Percentiles rank a stretch among this genome's conserved stretches.
phyloP scores from a whole-genome alignment of 306 rosid species.

The Dalbergia oliveri region DNA sequence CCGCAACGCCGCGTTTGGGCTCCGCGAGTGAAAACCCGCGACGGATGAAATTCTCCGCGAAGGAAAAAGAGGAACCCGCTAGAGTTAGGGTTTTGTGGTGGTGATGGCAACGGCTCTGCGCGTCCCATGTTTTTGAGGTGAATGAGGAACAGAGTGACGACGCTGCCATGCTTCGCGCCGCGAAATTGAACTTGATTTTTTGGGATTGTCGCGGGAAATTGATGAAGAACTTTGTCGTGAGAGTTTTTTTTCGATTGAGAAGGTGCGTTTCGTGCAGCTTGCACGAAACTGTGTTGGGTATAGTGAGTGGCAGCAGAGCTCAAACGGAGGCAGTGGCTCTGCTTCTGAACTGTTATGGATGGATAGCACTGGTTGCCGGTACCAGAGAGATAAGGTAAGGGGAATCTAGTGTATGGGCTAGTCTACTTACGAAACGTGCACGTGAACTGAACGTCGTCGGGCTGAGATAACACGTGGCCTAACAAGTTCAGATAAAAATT shows the following conservation, averaged over 20 bases:
- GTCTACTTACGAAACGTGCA: background rate
- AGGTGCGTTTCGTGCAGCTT: slow-evolving; percentile 30
- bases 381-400: slow-evolving; percentile 31
- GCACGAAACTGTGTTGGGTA: background rate
- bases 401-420: background rate
- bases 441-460: background rate
- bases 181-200: slow-evolving; percentile 7
- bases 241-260: background rate
- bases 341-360: background rate
- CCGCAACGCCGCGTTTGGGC: slow-evolving; percentile 46
- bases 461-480: background rate
- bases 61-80: slow-evolving; percentile 52
- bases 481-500: too few species aligned
- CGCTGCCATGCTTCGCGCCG: slow-evolving; percentile 56
- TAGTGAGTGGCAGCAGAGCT: background rate
- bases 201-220: background rate
- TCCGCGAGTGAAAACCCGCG: slow-evolving; percentile 18
- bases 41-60: slow-evolving; percentile 36
- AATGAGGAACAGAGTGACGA: slow-evolving; percentile 63
- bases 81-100: slow-evolving; percentile 52
- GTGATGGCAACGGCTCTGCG: slow-evolving; percentile 6
- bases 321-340: background rate
- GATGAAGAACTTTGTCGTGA: slow-evolving; percentile 12
- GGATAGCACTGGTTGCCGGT: background rate
- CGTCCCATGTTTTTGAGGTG: slow-evolving; percentile 45